Evolutionary conservation across 768 basidiomycete species (phyloP).

Genomic region (Boletellus sp.): DNA sequence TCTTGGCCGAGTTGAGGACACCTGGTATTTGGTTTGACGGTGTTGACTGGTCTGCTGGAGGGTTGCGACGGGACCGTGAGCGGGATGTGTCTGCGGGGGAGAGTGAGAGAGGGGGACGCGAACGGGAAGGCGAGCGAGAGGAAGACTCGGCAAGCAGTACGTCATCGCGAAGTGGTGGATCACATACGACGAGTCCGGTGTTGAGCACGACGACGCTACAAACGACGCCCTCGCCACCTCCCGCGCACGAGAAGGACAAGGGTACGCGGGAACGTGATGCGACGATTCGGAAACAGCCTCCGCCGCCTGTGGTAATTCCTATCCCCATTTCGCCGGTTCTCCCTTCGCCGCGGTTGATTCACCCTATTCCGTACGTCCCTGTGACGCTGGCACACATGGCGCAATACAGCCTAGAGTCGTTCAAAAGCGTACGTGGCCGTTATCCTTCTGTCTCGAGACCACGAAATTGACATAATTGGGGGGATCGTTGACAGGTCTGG

Average conservation of each 20-base stretch:
- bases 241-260: slow-evolving; percentile 37
- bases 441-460: neutral
- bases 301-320: slow-evolving; percentile 31
- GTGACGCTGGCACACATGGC: slow-evolving; percentile 52
- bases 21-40: slow-evolving; percentile 70
- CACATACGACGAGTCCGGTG: slow-evolving; percentile 68
- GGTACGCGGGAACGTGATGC: slow-evolving; percentile 26
- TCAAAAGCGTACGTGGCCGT: slow-evolving; percentile 46
- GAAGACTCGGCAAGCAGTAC: slow-evolving; percentile 47
- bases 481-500: slow-evolving; percentile 50
- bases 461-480: slow-evolving; percentile 1
- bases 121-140: slow-evolving; percentile 34
- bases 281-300: slow-evolving; percentile 15
- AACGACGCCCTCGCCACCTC: slow-evolving; percentile 77
- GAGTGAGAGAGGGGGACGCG: slow-evolving; percentile 32
- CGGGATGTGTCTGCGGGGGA: slow-evolving; percentile 33
- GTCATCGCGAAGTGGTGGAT: slow-evolving; percentile 48
- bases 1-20: slow-evolving; percentile 52
- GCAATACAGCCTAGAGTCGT: slow-evolving; percentile 53
- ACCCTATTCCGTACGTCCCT: slow-evolving; percentile 69
- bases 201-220: slow-evolving; percentile 69
- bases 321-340: slow-evolving; percentile 56
- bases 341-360: slow-evolving; percentile 56
- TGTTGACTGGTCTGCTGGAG: slow-evolving; percentile 52
- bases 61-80: slow-evolving; percentile 30